These are phyloP conservation scores for Epichloe typhina DNA, from an alignment of 2,329 filamentous ascomycete species.

Conservation along the genomic window DNA sequence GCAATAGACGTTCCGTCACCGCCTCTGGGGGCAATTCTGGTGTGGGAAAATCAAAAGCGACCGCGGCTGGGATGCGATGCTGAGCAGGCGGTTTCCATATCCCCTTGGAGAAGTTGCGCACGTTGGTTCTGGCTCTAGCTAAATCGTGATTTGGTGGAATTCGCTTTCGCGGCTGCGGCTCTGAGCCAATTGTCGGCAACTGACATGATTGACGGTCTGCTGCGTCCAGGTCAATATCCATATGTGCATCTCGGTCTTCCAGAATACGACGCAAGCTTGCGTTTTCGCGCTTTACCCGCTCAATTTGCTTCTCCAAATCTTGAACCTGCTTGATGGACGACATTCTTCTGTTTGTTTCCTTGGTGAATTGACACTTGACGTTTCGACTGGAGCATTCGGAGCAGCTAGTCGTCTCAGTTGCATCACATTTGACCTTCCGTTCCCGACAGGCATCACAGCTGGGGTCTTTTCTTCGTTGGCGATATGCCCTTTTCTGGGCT, in stretches of 20 bases:
- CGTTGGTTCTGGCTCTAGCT: slow-evolving; percentile 55
- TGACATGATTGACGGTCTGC: slow-evolving; percentile 37
- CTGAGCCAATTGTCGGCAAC: slow-evolving; percentile 52
- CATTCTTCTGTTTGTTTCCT: slow-evolving; percentile 97
- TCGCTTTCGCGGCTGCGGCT: slow-evolving; percentile 50
- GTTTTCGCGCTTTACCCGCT: slow-evolving; percentile 69
- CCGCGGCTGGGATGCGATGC: slow-evolving; percentile 40
- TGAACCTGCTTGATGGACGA: slow-evolving; percentile 99
- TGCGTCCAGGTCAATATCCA: slow-evolving; percentile 35
- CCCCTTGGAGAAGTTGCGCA: slow-evolving; percentile 61
- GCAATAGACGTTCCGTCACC: slow-evolving; percentile 57
- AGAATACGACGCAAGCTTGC: slow-evolving; percentile 56
- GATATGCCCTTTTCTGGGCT: slow-evolving; percentile 83
- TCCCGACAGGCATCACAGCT: slow-evolving; percentile 96
- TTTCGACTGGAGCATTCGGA: slow-evolving; percentile 95
- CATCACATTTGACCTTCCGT: slow-evolving; percentile 77
- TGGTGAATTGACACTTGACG: slow-evolving; percentile 97
- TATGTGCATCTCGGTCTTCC: slow-evolving; percentile 33
- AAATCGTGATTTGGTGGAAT: slow-evolving; percentile 54
- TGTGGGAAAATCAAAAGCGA: slow-evolving; percentile 37
- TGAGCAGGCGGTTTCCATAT: slow-evolving; percentile 67
- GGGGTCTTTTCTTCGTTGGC: slow-evolving; percentile 88
- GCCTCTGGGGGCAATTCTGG: slow-evolving; percentile 59
- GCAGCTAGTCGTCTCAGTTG: slow-evolving; percentile 89
- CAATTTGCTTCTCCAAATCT: slow-evolving; percentile 85